phyloP scores from a whole-genome alignment of 2,329 filamentous ascomycete species.

The Pseudovirgaria hyperparasitica region DNA sequence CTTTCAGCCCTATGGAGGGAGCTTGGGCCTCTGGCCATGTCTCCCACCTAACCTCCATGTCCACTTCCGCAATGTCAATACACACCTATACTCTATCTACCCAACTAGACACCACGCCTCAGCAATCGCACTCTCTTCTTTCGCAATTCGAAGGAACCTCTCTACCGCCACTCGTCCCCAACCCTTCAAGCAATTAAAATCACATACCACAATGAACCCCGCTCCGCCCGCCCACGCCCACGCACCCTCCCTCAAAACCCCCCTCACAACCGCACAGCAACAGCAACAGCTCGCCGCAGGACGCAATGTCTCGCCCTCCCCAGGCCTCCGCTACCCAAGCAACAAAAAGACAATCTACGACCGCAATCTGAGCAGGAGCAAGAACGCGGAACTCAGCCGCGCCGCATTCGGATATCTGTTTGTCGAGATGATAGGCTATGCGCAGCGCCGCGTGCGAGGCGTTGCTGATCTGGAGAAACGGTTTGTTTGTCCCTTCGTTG shows the following conservation, averaged over 20 bases:
- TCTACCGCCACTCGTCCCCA: too few species aligned
- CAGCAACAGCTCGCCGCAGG: slow-evolving; percentile 4
- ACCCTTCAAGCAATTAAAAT: too few species aligned
- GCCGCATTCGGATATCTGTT: slow-evolving; percentile 94
- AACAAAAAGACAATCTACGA: slow-evolving; percentile 98
- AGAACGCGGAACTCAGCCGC: slow-evolving; percentile 79
- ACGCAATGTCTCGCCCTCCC: slow-evolving; percentile 1
- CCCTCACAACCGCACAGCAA: slow-evolving; percentile 5
- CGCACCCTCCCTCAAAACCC: slow-evolving; percentile 1
- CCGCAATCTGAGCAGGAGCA: slow-evolving; percentile 79
- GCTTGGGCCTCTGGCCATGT: too few species aligned
- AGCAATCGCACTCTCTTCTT: too few species aligned
- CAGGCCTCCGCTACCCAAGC: slow-evolving; percentile 72
- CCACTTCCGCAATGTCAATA: too few species aligned
- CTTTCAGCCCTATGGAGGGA: too few species aligned
- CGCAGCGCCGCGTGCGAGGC: slow-evolving; percentile 77
- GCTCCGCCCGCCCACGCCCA: slow-evolving; percentile 3
- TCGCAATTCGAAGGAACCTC: too few species aligned
- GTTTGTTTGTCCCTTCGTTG: slow-evolving; percentile 33
- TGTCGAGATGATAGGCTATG: slow-evolving; percentile 91
- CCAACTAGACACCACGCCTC: too few species aligned
- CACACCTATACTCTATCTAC: too few species aligned
- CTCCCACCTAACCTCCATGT: too few species aligned
- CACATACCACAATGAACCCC: too few species aligned
- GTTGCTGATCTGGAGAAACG: slow-evolving; percentile 89